Percentiles rank a stretch among this genome's conserved stretches.
phyloP scores from a whole-genome alignment of 495 filamentous ascomycete species.

The Corynascus novoguineensis region DNA sequence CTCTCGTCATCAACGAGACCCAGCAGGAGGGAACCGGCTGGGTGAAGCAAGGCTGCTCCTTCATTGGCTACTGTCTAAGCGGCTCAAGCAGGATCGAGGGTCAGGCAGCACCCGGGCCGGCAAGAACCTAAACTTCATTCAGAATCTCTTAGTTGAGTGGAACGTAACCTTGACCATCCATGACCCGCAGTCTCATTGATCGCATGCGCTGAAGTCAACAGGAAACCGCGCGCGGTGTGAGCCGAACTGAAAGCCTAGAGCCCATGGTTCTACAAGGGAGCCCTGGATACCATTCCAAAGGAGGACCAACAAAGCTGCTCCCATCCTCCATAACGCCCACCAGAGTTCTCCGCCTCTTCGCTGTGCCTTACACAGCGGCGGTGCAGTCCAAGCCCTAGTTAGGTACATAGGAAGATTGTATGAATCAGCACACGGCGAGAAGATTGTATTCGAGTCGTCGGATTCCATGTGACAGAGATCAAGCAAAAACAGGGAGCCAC shows the following conservation, averaged over 20 bases:
- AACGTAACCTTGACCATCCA: background rate
- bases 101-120: background rate
- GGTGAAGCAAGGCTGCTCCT: background rate
- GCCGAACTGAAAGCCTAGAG: too few species aligned
- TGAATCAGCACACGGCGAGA: too few species aligned
- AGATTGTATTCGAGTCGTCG: too few species aligned
- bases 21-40: background rate
- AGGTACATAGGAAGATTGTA: background rate
- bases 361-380: background rate
- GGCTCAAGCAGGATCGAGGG: background rate
- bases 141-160: background rate
- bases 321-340: background rate
- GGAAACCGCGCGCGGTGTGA: too few species aligned
- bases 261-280: too few species aligned
- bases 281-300: too few species aligned
- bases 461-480: too few species aligned
- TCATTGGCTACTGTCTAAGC: background rate
- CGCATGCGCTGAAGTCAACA: too few species aligned
- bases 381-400: background rate
- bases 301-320: too few species aligned
- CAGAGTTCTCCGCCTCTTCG: background rate
- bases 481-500: too few species aligned
- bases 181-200: too few species aligned
- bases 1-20: background rate
- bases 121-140: background rate